Evolutionary conservation across 2,329 filamentous ascomycete species (phyloP).

Genomic region (Penicillium hordei): DNA sequence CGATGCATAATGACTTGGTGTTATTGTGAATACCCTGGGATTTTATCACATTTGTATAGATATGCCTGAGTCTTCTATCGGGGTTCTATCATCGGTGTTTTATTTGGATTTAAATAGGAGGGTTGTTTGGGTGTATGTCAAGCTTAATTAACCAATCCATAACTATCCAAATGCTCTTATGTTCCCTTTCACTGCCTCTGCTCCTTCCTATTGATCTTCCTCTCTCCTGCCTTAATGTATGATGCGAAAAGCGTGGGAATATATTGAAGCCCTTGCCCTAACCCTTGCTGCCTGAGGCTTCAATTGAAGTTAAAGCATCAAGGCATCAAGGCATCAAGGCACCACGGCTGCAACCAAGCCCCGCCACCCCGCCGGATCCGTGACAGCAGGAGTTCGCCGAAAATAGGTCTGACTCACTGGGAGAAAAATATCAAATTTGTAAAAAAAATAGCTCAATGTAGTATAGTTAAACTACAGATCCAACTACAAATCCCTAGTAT

Average conservation of each 20-base stretch:
- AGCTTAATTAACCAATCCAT: not conserved
- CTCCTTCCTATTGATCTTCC: no score
- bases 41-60: conserved; percentile 7
- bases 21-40: conserved; percentile 11
- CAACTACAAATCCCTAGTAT: not conserved
- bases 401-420: conserved; percentile 5
- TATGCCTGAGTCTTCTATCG: not conserved
- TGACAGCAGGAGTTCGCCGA: not conserved
- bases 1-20: conserved; percentile 10
- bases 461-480: not conserved
- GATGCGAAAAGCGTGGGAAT: not conserved
- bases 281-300: not conserved
- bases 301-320: not conserved
- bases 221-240: no score
- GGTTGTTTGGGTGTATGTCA: not conserved
- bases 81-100: not conserved
- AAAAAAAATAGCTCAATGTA: not conserved
- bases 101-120: not conserved
- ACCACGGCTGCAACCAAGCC: not conserved
- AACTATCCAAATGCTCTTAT: not conserved
- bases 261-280: conserved; percentile 4
- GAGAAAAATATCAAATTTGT: not conserved
- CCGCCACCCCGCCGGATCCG: conserved; percentile 12
- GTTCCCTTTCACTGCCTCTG: no score
- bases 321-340: not conserved